Evolutionary conservation across 1,139 yeast species (phyloP).

Genomic region (Meyerozyma carpophila): DNA sequence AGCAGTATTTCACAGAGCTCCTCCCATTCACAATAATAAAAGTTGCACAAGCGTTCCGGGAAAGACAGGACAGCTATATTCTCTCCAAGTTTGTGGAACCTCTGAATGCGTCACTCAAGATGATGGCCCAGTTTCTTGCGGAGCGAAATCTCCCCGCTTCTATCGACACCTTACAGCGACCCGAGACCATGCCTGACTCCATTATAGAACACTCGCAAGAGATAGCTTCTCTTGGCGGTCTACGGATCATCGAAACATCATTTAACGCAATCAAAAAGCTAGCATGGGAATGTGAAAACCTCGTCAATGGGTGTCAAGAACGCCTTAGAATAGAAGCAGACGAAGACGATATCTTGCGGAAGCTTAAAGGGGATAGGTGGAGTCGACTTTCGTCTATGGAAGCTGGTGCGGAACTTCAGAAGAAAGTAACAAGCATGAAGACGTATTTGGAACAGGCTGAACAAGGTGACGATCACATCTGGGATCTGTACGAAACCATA

Average conservation of each 20-base stretch:
- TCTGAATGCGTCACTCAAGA: constrained; percentile 42
- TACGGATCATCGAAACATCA: constrained; percentile 32
- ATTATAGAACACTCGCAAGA: constrained; percentile 52
- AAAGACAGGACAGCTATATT: constrained; percentile 58
- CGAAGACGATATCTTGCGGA: constrained; percentile 51
- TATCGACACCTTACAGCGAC: constrained; percentile 58
- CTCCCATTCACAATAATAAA: constrained; percentile 66
- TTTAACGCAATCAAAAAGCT: constrained; percentile 42
- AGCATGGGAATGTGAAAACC: constrained; percentile 32
- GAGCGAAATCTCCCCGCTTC: constrained; percentile 55
- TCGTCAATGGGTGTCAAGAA: constrained; percentile 40
- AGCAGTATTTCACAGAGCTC: constrained; percentile 47
- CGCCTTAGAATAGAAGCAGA: constrained; percentile 45
- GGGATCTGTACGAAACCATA: constrained; percentile 38
- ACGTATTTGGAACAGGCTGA: constrained; percentile 55
- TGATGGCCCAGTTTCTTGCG: constrained; percentile 39
- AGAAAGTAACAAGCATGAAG: constrained; percentile 38
- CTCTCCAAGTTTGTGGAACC: constrained; percentile 47
- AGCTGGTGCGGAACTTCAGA: constrained; percentile 31
- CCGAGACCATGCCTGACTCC: constrained; percentile 57
- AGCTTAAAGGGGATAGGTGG: constrained; percentile 51
- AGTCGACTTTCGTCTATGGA: constrained; percentile 32
- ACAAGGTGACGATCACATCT: constrained; percentile 53
- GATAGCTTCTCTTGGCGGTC: constrained; percentile 53
- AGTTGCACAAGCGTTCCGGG: constrained; percentile 62